phyloP scores from a whole-genome alignment of 2,329 filamentous ascomycete species.

The Trichoderma endophyticum region DNA sequence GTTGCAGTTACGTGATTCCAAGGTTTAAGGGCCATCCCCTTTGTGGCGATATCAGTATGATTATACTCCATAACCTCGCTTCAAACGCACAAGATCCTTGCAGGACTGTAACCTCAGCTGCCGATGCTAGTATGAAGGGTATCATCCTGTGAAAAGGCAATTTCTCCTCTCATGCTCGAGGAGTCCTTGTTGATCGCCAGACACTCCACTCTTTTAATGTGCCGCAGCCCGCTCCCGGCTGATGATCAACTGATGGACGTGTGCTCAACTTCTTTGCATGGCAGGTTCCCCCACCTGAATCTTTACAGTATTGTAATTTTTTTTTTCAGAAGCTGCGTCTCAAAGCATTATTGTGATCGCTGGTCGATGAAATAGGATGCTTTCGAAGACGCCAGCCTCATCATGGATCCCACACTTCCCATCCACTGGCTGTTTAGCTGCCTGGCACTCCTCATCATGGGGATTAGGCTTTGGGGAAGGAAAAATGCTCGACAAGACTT shows the following conservation, averaged over 20 bases:
- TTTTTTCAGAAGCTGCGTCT: neutral
- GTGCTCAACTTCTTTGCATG: neutral
- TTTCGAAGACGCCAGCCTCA: neutral
- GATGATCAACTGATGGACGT: neutral
- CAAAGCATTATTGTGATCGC: neutral
- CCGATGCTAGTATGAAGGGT: neutral
- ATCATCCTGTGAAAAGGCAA: neutral
- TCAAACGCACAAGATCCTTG: neutral
- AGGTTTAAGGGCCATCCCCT: neutral
- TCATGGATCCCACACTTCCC: constrained; percentile 22
- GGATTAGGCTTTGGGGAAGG: constrained; percentile 22
- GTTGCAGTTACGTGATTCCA: neutral
- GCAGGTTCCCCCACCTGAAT: neutral
- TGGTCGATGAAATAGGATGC: neutral
- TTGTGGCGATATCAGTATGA: neutral
- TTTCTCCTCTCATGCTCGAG: neutral
- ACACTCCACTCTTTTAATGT: constrained; percentile 4
- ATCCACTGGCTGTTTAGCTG: constrained; percentile 29
- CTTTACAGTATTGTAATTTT: neutral
- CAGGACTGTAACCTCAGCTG: neutral
- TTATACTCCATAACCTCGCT: neutral
- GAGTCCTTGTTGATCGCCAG: neutral
- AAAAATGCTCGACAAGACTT: constrained; percentile 23
- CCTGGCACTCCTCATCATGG: constrained; percentile 26
- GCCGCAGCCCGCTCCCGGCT: neutral